Conservation (phyloP, 1,284 basidiomycete species). For the Cutaneotrichosporon spelunceum region DNA sequence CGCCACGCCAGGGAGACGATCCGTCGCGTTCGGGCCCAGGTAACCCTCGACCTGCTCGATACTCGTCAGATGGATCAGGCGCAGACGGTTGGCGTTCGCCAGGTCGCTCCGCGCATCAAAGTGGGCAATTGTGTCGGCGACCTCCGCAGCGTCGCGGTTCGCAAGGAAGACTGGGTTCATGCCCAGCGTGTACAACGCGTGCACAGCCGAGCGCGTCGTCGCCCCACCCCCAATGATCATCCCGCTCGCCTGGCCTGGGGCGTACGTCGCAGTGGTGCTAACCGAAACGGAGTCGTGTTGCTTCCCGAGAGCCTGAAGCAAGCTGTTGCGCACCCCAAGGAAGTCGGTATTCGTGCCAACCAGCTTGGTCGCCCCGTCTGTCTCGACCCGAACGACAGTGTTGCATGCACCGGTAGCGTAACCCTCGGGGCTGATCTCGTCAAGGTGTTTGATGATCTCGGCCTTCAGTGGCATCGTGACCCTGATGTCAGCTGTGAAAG, state of each 20-base stretch:
- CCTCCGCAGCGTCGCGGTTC: slow-evolving; percentile 57
- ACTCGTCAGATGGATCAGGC: background rate
- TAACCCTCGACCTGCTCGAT: background rate
- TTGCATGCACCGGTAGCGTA: slow-evolving; percentile 80
- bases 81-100: background rate
- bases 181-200: slow-evolving; percentile 67
- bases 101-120: background rate
- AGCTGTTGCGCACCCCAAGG: slow-evolving; percentile 56
- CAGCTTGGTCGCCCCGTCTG: slow-evolving; percentile 57
- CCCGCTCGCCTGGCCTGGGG: background rate
- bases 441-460: slow-evolving; percentile 70
- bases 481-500: background rate
- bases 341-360: slow-evolving; percentile 87
- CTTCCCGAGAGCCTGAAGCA: background rate
- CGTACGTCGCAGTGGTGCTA: slow-evolving; percentile 47
- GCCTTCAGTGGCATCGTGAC: slow-evolving; percentile 69
- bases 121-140: background rate
- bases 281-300: slow-evolving; percentile 7
- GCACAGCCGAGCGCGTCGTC: slow-evolving; percentile 81
- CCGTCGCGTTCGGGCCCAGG: background rate
- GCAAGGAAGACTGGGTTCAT: slow-evolving; percentile 68
- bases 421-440: slow-evolving; percentile 69
- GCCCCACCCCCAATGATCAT: slow-evolving; percentile 74
- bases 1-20: slow-evolving; percentile 11
- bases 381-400: slow-evolving; percentile 60